Percentiles rank a stretch among this genome's conserved stretches.
Evolutionary conservation across 805 yeast genomes (phyloP).

Genomic region (Wickerhamiella kazuoi): DNA sequence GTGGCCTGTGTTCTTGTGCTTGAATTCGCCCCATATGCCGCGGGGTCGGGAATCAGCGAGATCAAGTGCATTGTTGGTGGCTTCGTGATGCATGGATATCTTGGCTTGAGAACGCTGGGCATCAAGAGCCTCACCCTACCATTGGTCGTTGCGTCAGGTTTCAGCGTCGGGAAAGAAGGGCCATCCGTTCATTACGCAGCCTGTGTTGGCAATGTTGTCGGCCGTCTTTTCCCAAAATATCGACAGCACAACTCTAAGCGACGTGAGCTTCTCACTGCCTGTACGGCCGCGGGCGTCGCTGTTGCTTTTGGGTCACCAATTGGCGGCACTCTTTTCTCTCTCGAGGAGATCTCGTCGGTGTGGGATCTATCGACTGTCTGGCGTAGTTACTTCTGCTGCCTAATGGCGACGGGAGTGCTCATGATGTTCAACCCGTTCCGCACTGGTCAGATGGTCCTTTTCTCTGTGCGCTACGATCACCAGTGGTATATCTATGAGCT

Average conservation of each 20-base stretch:
- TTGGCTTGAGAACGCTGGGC: slow-evolving; percentile 51
- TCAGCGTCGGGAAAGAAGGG: slow-evolving; percentile 93
- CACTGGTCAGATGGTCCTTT: slow-evolving; percentile 84
- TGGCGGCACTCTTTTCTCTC: slow-evolving; percentile 54
- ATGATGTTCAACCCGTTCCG: slow-evolving; percentile 79
- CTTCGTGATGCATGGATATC: slow-evolving; percentile 58
- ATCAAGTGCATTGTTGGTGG: slow-evolving; percentile 91
- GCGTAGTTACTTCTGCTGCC: slow-evolving; percentile 81
- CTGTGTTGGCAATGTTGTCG: slow-evolving; percentile 75
- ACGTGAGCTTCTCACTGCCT: slow-evolving; percentile 59
- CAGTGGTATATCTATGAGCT: slow-evolving; percentile 79
- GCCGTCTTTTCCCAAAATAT: slow-evolving; percentile 31
- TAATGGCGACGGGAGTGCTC: slow-evolving; percentile 69
- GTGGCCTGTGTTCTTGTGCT: slow-evolving; percentile 54
- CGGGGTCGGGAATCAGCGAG: slow-evolving; percentile 96
- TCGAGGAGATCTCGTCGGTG: slow-evolving; percentile 72
- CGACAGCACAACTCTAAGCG: slow-evolving; percentile 21
- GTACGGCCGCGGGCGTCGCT: slow-evolving; percentile 96
- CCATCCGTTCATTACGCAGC: slow-evolving; percentile 97
- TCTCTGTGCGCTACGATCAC: slow-evolving; percentile 74
- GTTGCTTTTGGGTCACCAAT: slow-evolving; percentile 96
- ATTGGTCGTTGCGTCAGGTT: slow-evolving; percentile 78
- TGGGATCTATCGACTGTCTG: slow-evolving; percentile 67
- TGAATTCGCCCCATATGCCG: slow-evolving; percentile 68
- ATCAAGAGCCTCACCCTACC: slow-evolving; percentile 75